A percentile compares a stretch with the other conserved stretches of the same genome.
Evolutionary conservation across 441 rosid species (phyloP).

Genomic region (Corymbia calophylla): DNA sequence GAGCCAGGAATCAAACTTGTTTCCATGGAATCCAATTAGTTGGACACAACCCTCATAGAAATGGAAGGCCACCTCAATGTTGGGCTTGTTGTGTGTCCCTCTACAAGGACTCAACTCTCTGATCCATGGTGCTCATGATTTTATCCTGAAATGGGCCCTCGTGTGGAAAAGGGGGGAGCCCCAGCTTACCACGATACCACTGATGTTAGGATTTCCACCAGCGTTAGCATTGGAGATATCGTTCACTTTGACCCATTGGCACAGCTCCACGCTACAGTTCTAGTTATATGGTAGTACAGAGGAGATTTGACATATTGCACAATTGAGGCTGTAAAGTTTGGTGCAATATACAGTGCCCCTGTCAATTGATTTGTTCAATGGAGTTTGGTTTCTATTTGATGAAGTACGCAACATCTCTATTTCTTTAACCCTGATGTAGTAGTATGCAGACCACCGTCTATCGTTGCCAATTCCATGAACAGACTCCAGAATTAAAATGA

Average conservation of each 20-base stretch:
- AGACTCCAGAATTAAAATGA: neutral
- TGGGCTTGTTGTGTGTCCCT: neutral
- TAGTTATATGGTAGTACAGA: neutral
- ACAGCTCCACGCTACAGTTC: neutral
- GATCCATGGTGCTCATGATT: accelerated
- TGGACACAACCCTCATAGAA: accelerated
- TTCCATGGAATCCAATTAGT: neutral
- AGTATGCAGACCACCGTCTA: neutral
- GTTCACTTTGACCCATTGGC: too few species aligned
- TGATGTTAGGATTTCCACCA: neutral
- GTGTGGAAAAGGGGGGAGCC: neutral
- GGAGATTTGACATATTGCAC: neutral
- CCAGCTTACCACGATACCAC: neutral
- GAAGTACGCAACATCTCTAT: neutral
- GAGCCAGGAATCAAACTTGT: neutral
- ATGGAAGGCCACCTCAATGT: neutral
- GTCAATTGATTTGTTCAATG: neutral
- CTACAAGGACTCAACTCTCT: accelerated
- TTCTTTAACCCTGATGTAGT: neutral
- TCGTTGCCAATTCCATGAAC: neutral
- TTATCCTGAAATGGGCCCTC: accelerated
- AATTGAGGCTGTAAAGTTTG: neutral
- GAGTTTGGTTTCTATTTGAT: neutral
- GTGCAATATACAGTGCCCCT: neutral
- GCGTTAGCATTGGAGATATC: too few species aligned